A percentile compares a stretch with the other conserved stretches of the same genome.
phyloP scores from a whole-genome alignment of 225 moss, liverwort and hornwort species.

The Ulota crispa region DNA sequence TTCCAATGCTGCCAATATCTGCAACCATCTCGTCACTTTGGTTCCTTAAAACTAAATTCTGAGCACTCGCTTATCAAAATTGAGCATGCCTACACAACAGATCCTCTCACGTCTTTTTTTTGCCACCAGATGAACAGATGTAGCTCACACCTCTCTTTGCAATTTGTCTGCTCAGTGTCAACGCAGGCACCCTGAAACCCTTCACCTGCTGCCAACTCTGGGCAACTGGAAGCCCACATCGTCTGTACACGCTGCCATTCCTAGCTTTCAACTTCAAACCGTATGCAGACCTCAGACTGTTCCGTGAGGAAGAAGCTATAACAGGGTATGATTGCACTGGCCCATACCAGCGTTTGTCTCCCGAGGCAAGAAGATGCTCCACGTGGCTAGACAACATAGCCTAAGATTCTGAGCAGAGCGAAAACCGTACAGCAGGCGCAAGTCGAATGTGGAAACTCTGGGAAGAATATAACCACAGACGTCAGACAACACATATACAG shows the following conservation, averaged over 20 bases:
- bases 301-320: slow-evolving; percentile 28
- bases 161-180: slow-evolving; percentile 28
- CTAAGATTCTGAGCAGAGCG: slow-evolving; percentile 26
- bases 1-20: slow-evolving; percentile 34
- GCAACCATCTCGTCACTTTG: slow-evolving; percentile 35
- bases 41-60: slow-evolving; percentile 18
- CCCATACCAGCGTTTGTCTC: slow-evolving; percentile 29
- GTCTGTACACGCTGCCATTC: slow-evolving; percentile 42
- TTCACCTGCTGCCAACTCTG: slow-evolving; percentile 27
- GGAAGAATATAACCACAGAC: slow-evolving; percentile 26
- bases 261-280: slow-evolving; percentile 41
- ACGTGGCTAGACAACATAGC: slow-evolving; percentile 47
- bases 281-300: slow-evolving; percentile 32
- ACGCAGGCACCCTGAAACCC: slow-evolving; percentile 27
- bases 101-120: slow-evolving; percentile 14
- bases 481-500: slow-evolving; percentile 28
- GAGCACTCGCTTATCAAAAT: slow-evolving; percentile 14
- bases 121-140: slow-evolving; percentile 32
- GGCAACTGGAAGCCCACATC: slow-evolving; percentile 34
- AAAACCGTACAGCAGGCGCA: slow-evolving; percentile 1
- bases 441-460: slow-evolving; percentile 23
- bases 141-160: slow-evolving; percentile 56
- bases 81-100: slow-evolving; percentile 19
- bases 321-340: slow-evolving; percentile 33
- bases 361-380: slow-evolving; percentile 36